These are phyloP conservation scores for Canna indica DNA, from an alignment of 176 grass and related monocot species.

Conservation along the genomic window DNA sequence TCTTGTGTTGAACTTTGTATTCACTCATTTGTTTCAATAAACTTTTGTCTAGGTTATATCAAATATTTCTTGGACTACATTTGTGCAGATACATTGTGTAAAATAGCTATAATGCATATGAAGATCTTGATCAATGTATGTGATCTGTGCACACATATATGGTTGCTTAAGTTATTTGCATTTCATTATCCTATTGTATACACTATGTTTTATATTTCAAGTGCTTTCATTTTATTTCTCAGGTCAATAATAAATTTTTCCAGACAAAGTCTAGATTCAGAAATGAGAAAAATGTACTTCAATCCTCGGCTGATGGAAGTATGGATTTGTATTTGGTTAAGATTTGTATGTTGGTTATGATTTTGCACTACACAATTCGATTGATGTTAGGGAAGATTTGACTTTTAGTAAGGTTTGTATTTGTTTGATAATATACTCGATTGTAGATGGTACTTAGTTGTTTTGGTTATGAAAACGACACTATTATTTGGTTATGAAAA, in stretches of 20 bases:
- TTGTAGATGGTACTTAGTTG: too few relatives aligned
- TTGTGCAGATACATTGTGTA: not conserved
- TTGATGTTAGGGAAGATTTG: too few relatives aligned
- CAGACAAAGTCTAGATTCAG: slow-evolving; percentile 73
- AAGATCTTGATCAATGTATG: not conserved
- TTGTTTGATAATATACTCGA: too few relatives aligned
- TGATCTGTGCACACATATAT: not conserved
- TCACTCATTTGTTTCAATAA: too few relatives aligned
- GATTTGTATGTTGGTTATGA: too few relatives aligned
- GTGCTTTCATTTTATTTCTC: slow-evolving; percentile 17
- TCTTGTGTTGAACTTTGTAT: too few relatives aligned
- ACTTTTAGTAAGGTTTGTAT: too few relatives aligned
- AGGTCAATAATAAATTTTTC: slow-evolving; percentile 92
- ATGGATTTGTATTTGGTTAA: too few relatives aligned
- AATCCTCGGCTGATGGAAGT: slow-evolving; percentile 98
- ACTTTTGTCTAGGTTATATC: too few relatives aligned
- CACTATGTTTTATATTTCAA: not conserved
- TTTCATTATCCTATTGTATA: not conserved
- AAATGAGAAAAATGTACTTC: slow-evolving; percentile 73
- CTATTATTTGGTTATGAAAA: too few relatives aligned
- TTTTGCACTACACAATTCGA: too few relatives aligned
- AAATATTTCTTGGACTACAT: not conserved
- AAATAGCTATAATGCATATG: not conserved
- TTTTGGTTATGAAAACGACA: too few relatives aligned
- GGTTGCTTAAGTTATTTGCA: not conserved